Conservation (phyloP, 345 rosid genomes). For the Draba incana region DNA sequence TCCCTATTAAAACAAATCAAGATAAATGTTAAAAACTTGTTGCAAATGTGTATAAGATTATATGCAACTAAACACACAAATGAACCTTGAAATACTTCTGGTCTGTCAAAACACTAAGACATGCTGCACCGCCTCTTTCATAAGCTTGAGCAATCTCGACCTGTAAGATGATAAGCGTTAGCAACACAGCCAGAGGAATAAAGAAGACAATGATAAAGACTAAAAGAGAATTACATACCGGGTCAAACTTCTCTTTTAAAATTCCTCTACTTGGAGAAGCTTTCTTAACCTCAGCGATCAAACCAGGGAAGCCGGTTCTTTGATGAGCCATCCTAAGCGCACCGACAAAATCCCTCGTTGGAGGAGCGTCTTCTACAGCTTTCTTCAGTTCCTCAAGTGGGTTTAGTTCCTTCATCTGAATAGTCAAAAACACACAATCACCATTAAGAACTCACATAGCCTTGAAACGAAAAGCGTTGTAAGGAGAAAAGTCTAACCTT, state of each 20-base stretch:
- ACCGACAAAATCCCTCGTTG: conserved; percentile 75
- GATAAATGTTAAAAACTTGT: background rate
- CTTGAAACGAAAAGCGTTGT: background rate
- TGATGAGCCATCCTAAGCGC: conserved; percentile 71
- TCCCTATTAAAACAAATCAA: conserved; percentile 59
- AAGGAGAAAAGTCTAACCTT: conserved; percentile 41
- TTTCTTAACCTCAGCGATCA: conserved; percentile 98
- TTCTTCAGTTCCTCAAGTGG: conserved; percentile 57
- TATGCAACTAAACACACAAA: conserved; percentile 1
- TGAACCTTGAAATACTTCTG: conserved; percentile 77
- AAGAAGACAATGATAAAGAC: conserved; percentile 6
- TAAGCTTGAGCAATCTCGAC: conserved; percentile 86
- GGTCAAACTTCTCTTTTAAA: conserved; percentile 83
- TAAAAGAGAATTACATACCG: conserved; percentile 46
- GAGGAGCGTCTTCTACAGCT: conserved; percentile 64
- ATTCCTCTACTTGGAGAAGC: conserved; percentile 98
- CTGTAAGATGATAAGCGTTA: conserved; percentile 45
- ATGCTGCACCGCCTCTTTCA: conserved; percentile 95
- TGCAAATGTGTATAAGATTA: background rate
- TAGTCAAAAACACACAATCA: background rate
- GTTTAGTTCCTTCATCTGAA: conserved; percentile 64
- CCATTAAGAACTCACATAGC: background rate
- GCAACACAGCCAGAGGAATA: background rate
- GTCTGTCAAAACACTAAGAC: conserved; percentile 94
- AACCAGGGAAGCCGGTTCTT: conserved; percentile 85